phyloP scores from a whole-genome alignment of 345 rosid genomes.

The Pugionium dolabratum region DNA sequence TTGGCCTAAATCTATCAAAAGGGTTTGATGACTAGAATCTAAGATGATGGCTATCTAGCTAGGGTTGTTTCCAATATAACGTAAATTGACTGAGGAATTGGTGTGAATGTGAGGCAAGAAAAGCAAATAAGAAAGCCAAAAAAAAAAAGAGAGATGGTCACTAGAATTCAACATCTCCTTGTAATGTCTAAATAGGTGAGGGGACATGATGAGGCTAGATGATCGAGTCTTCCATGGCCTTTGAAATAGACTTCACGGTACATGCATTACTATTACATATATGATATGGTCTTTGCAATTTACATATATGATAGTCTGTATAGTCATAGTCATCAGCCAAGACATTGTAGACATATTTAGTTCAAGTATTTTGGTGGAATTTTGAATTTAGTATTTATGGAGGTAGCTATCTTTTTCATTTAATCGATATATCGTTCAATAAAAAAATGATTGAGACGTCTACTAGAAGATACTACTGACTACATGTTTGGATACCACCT shows the following conservation, averaged over 20 bases:
- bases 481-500: no score
- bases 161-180: constrained; percentile 25
- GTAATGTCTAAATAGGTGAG: constrained; percentile 41
- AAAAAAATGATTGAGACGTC: constrained; percentile 9
- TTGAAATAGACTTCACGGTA: constrained; percentile 31
- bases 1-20: not conserved
- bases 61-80: constrained; percentile 19
- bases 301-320: not conserved
- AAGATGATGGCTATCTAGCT: constrained; percentile 23
- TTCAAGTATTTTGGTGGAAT: constrained; percentile 24
- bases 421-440: not conserved
- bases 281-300: no score
- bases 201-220: constrained; percentile 26
- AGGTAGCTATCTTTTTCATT: not conserved
- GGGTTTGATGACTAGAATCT: constrained; percentile 10
- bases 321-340: constrained; percentile 6
- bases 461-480: not conserved
- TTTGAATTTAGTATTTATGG: constrained; percentile 23
- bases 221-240: constrained; percentile 23
- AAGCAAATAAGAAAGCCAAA: constrained; percentile 27
- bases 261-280: not conserved
- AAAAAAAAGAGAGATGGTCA: constrained; percentile 28
- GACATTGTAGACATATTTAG: constrained; percentile 21
- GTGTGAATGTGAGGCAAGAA: constrained; percentile 26
- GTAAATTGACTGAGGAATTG: constrained; percentile 20